These are phyloP conservation scores for Rhodotorula sp. DNA, from an alignment of 1,284 basidiomycete species.

Conservation along the genomic window DNA sequence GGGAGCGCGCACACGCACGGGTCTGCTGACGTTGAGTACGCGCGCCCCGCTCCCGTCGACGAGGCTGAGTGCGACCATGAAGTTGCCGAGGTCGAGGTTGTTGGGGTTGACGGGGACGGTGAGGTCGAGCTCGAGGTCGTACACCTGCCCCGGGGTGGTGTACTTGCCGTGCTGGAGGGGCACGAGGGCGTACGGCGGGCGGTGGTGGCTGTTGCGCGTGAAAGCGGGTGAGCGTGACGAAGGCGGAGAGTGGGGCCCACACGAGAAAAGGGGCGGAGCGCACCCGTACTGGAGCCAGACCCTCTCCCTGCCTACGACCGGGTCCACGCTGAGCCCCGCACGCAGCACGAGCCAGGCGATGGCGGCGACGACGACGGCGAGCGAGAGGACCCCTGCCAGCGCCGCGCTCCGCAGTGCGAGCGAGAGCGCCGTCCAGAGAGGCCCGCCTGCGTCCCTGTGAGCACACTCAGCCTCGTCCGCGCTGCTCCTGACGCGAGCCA, in stretches of 20 bases:
- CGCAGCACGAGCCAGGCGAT: conserved; percentile 5
- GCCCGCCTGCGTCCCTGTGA: neutral
- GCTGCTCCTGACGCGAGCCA: neutral
- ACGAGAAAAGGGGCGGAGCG: neutral
- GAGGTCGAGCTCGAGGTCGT: conserved; percentile 14
- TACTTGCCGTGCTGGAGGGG: neutral
- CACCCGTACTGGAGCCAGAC: conserved; percentile 25
- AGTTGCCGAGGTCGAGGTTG: conserved; percentile 25
- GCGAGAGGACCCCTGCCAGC: neutral
- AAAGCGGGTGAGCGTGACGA: neutral
- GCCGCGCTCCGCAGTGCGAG: neutral
- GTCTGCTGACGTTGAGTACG: conserved; percentile 12
- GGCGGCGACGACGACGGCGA: neutral
- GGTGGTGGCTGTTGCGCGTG: neutral
- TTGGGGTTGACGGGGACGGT: conserved; percentile 20
- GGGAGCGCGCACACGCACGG: neutral
- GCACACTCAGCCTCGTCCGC: neutral
- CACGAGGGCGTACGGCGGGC: conserved; percentile 6
- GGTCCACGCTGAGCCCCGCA: neutral
- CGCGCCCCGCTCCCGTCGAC: neutral
- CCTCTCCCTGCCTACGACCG: conserved; percentile 1
- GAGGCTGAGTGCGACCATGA: conserved; percentile 13
- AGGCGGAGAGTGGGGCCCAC: neutral
- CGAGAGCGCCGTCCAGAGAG: neutral
- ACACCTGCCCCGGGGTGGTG: neutral